Evolutionary conservation across 306 rosid genomes (phyloP).

Genomic region (Dryas alaskensis): DNA sequence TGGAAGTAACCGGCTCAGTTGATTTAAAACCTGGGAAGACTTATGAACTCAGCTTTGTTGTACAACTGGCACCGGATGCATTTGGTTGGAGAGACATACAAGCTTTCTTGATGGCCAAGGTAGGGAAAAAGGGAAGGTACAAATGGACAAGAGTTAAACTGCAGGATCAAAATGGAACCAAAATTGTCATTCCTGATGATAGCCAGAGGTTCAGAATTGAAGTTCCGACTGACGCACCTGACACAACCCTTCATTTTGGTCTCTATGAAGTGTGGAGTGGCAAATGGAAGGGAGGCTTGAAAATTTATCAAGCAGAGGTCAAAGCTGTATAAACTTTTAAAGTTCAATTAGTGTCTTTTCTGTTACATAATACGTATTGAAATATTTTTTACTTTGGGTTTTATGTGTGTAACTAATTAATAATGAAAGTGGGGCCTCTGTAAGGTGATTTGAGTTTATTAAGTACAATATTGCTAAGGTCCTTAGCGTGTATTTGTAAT

Average conservation of each 20-base stretch:
- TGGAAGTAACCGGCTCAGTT: slow-evolving; percentile 51
- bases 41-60: slow-evolving; percentile 25
- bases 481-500: not conserved
- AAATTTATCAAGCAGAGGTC: slow-evolving; percentile 36
- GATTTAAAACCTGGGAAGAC: fast-evolving
- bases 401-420: not conserved
- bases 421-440: not conserved
- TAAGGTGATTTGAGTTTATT: not conserved
- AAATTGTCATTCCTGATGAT: fast-evolving
- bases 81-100: slow-evolving; percentile 62
- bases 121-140: slow-evolving; percentile 52
- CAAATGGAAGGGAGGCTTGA: slow-evolving; percentile 82
- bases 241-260: slow-evolving; percentile 46
- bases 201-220: not conserved
- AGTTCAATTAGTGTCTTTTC: not conserved
- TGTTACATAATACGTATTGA: not conserved
- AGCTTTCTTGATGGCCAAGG: slow-evolving; percentile 67
- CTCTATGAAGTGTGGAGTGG: slow-evolving; percentile 91
- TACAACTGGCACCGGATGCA: slow-evolving; percentile 32
- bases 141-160: fast-evolving
- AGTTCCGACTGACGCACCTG: fast-evolving
- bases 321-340: too few species aligned
- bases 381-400: not conserved
- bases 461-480: not conserved
- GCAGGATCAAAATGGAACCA: fast-evolving